Evolutionary conservation across 768 basidiomycete genomes (phyloP), one percentile per base, ranked within the genome.

Genomic region (Amanita rimosa): DNA sequence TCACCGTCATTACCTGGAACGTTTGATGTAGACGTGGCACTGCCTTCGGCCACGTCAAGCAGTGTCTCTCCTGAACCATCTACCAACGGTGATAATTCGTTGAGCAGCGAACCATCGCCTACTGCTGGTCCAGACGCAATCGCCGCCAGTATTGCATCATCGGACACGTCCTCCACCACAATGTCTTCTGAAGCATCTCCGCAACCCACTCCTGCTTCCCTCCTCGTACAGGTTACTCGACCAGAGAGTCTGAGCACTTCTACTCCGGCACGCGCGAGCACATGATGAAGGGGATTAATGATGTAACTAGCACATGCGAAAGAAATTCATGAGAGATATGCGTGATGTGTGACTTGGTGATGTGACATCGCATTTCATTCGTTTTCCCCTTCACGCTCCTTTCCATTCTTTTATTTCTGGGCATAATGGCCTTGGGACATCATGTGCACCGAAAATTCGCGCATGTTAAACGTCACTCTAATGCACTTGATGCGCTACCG

Each of bases 361-460:
- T 21, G 17, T 22, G 33, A 22, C 34, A 34, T 10, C 45, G n/a
- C 11, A 16, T 11, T 44, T 33, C 27, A 27, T 36, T 49, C 33
- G 31, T 2, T 48, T 36, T 49, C 33, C n/a, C 17, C 1, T 48
- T 35, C 19, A 49, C 48, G 21, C 33, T 49, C 48, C 9, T 49
- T 49, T 40, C 4, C 38, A 16, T 40, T 31, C 27, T 13, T 29
- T 37, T 46, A 7, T 48, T 31, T 19, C 31, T 19, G 14, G 17
- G 26, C 13, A n/a, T 31, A 21, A 39, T 48, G 35, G 27, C 16
- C 8, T 36, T 44, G 29, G 16, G 33, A 24, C 26, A 24, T 24
- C 8, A 16, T 34, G 10, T 27, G 7, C 46, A 47, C 1, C 38
- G 24, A 31, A 37, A 38, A 11, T n/a, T 14, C 26, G 38, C 47